Base-by-base conservation (phyloP, 257 asterid species). In the Penstemon newberryi region DNA sequence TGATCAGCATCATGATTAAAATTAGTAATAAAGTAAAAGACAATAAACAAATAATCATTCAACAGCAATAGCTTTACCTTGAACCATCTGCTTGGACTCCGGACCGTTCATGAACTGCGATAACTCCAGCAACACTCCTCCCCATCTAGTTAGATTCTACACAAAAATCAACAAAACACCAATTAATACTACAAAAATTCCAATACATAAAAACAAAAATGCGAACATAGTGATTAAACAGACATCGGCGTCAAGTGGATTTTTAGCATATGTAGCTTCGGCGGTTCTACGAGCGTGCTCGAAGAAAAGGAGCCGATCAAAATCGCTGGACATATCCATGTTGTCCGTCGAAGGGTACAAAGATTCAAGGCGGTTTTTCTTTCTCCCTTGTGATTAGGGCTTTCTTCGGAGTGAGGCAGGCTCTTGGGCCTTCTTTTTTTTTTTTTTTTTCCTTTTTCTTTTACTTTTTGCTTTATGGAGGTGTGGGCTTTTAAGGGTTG, bases 231-330 rank as follows among this genome's bases (percentile, higher is more conserved):
- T 7, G 38, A 0, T 37, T 1, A 41, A 19, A 68, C 69, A 18
- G 11, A 85, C 96, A 59, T 87, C 92, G 44, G 89, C 80, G 60
- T 89, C 92, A 15, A 74, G 83, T 39, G 96, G 96, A 60, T 85
- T 81, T 39, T 72, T 72, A 10, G 88, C 80, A 57, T 85, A 83
- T 12, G 83, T 51, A 39, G 85, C 83, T 70, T 89, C 95, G 0
- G 87, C 84, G 5, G 85, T 75, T 51, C 84, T 85, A 19, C 92
- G 95, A 50, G 95, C 82, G 52, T 81, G 88, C 87, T 87, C 92
- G 77, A 87, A 87, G 77, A 85, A 85, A 18, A 87, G 70, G n/a
- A 87, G 82, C 0, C 87, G 84, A 80, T 89, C 92, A 65, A 87
- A 80, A 54, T 89, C 95, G 41, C 56, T 80, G 7, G 82, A 65